Base-by-base conservation (phyloP, 1,284 basidiomycete species). In the Malassezia nana region DNA sequence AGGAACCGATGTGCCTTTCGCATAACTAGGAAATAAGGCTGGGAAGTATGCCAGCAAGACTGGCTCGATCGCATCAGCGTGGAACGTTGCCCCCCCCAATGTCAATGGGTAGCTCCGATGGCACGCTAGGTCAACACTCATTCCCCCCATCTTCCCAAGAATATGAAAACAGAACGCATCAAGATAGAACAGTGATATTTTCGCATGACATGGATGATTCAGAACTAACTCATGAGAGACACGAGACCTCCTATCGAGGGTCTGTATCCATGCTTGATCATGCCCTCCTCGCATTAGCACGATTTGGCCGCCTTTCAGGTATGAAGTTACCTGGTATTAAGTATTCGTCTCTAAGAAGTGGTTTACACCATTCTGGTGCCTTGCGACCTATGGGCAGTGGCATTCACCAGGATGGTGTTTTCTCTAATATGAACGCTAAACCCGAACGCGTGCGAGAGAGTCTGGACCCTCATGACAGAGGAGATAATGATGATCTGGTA, bases 351-450 rank as follows among this genome's bases (percentile, higher is more conserved):
- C 30, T 50, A 12, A 22, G 22, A 33, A 55, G 56, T 2, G 55
- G 57, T 4, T 43, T 62, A n/a, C 46, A 51, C 2, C 43, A 49
- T 10, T 49, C 63, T 20, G 60, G 58, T 22, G 22, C 41, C 46
- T 24, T 39, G n/a, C 52, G 38, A 4, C 35, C 30, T 3, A 46
- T 67, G 39, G 89, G 87, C 15, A 85, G 87, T 1, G 89, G 89
- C 0, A 81, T 79, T 8, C 83, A 86, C 40, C 90, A 92, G 66
- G 90, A 94, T 66, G 92, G 92, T 12, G 91, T 99, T 5, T 99
- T 96, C 75, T 84, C 86, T 40, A 99, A 98, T 72, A 83, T 99
- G 31, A 84, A 82, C 58, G 94, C 92, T 0, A 92, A 95, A 73
- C 91, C 92, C 0, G 79, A 79, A 4, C 52, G 64, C 24, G 47